Evolutionary conservation across 306 rosid species (phyloP).

Genomic region (Lithocarpus polystachyus): DNA sequence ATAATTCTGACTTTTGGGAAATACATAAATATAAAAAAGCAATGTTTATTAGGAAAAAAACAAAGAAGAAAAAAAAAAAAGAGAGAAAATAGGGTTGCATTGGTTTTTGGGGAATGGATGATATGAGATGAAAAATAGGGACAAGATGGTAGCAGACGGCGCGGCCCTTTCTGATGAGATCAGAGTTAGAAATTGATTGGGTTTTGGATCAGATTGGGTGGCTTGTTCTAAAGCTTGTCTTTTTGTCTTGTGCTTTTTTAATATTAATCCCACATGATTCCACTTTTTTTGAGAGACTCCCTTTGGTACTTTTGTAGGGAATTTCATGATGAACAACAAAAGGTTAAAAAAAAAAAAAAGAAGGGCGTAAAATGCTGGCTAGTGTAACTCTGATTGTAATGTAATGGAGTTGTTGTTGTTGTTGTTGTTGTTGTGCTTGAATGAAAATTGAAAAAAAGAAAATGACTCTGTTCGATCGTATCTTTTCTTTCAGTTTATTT

Average conservation of each 20-base stretch:
- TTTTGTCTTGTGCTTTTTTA: slow-evolving; percentile 24
- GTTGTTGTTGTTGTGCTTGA: no score
- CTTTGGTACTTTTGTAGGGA: neutral
- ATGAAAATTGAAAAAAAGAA: no score
- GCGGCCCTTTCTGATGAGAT: slow-evolving; percentile 30
- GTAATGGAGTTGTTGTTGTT: no score
- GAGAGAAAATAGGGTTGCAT: slow-evolving; percentile 22
- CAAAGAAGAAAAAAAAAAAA: neutral
- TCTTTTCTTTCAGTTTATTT: no score
- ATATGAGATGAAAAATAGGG: slow-evolving; percentile 7
- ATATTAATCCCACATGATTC: neutral
- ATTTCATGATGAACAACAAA: no score
- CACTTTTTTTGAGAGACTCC: slow-evolving; percentile 7
- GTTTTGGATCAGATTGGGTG: no score
- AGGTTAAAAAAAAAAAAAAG: no score
- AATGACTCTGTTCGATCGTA: no score
- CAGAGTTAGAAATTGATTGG: neutral
- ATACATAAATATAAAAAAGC: neutral
- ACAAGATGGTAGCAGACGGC: slow-evolving; percentile 37
- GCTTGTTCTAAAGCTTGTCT: slow-evolving; percentile 17
- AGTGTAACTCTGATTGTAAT: no score
- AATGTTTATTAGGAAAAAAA: neutral
- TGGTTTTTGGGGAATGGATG: neutral
- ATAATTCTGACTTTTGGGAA: neutral
- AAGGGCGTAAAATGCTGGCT: no score